Base-by-base conservation (phyloP, 2,329 filamentous ascomycete species). In the Talaromyces atroroseus region DNA sequence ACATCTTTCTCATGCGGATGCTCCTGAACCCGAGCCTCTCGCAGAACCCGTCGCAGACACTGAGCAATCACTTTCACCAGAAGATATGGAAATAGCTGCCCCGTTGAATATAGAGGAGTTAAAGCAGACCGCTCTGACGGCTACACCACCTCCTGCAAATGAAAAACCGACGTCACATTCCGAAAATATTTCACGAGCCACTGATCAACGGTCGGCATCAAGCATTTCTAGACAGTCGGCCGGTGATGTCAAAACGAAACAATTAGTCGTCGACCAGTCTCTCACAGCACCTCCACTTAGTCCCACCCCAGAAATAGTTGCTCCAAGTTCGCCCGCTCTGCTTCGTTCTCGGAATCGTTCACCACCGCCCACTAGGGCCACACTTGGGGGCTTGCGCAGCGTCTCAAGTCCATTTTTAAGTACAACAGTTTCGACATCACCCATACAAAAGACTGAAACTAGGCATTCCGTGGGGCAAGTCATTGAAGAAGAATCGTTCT, bases 1-100 rank as follows among this genome's bases (percentile, higher is more conserved):
- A 70, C 90, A 96, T 69, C 78, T 96, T 11, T 84, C 85, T 60
- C 76, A 82, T 44, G 91, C 92, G 6, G 92, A 96, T 16, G 75
- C 77, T 5, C 90, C 90, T 1, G 80, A 84, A 1, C 69, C 88
- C 12, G 76, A 81, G 23, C 62, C 67, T 6, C 53, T 66, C 36
- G 63, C 73, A 10, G 69, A 76, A 29, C 63, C 66, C 12, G 21
- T 54, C 2, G 54, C 57, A 2, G 60, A 62, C 11, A 34, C 46
- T 5, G 52, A 49, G 36, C 45, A 10, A 12, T n/a, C 52, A 14
- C 40, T 49, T 8, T 54, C 52, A 11, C 52, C 34, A 5, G 45
- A 54, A 29, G 64, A 64, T 23, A 65, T 74, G 49, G 86, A 91
- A 64, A 65, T 72, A 4, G 72, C 82, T 18, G 83, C 77, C 2